Conservation (phyloP, 768 basidiomycete genomes). For the Gymnopilus junonius region DNA sequence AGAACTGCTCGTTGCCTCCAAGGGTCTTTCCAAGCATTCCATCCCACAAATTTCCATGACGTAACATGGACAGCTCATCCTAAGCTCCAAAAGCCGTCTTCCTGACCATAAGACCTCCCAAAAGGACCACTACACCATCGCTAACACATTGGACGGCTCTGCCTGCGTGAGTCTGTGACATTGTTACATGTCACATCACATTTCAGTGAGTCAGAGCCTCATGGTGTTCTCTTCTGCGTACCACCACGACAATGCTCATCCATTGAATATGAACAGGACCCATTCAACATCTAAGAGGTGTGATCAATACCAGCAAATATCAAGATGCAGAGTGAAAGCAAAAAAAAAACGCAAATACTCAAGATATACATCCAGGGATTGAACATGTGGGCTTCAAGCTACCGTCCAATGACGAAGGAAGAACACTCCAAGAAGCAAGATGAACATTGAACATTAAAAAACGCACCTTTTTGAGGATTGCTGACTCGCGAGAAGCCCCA, state of each 20-base stretch:
- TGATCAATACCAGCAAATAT: not conserved
- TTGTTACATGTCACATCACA: not conserved
- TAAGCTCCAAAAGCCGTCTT: not conserved
- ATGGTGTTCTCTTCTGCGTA: not conserved
- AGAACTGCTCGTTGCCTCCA: not conserved
- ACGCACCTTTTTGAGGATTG: not conserved
- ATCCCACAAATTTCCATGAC: not conserved
- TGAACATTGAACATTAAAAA: not conserved
- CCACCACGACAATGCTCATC: conserved; percentile 5
- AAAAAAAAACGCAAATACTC: not conserved
- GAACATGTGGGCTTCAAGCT: not conserved
- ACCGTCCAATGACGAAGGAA: not conserved
- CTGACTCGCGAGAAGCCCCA: not conserved
- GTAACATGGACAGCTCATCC: not conserved
- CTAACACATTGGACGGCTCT: not conserved
- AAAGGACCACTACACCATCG: not conserved
- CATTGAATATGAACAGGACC: not conserved
- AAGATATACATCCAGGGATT: not conserved
- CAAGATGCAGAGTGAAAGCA: not conserved
- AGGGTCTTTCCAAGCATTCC: not conserved
- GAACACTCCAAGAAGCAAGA: not conserved
- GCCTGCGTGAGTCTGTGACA: not conserved
- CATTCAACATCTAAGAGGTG: not conserved
- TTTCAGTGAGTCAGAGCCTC: conserved; percentile 1
- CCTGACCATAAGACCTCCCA: not conserved